These are phyloP conservation scores for Globisporangium perplexum DNA, from an alignment of 352 stramenopile species.

Conservation along the genomic window DNA sequence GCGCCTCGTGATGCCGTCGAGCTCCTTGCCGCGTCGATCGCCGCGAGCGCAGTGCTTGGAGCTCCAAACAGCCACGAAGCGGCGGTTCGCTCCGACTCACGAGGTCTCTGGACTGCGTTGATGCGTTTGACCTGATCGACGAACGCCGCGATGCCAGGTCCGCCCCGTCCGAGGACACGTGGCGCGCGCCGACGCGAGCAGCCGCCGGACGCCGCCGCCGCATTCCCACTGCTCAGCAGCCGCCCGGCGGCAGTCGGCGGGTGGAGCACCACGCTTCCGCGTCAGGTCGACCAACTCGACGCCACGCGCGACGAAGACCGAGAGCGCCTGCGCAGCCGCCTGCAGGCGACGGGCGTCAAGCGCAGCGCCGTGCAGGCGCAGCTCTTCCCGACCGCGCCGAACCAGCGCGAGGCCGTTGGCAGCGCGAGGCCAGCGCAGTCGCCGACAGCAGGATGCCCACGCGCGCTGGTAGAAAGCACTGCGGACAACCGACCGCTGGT, in stretches of 20 bases:
- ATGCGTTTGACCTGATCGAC: not conserved
- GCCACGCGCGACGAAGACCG: constrained; percentile 6
- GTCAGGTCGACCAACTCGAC: not conserved
- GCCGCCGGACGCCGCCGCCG: not conserved
- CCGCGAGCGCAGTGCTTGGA: no score
- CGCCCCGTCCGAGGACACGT: constrained; percentile 22
- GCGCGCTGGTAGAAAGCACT: not conserved
- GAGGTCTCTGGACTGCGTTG: no score
- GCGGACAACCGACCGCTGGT: constrained; percentile 24
- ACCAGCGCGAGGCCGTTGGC: constrained; percentile 9
- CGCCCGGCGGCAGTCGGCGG: not conserved
- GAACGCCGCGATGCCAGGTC: not conserved
- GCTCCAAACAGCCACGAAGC: not conserved
- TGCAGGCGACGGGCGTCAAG: constrained; percentile 58
- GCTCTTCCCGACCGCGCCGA: constrained; percentile 25
- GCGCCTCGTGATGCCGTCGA: no score
- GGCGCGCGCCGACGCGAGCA: constrained; percentile 23
- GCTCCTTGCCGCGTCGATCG: no score
- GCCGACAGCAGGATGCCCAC: no score
- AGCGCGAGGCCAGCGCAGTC: no score
- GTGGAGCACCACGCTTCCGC: not conserved
- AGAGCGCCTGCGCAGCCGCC: constrained; percentile 24
- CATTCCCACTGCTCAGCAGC: constrained; percentile 14
- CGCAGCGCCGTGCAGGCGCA: constrained; percentile 49
- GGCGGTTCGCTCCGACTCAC: no score